Evolutionary conservation across 2,329 filamentous ascomycete genomes (phyloP).

Genomic region (Penicillium crustosum): DNA sequence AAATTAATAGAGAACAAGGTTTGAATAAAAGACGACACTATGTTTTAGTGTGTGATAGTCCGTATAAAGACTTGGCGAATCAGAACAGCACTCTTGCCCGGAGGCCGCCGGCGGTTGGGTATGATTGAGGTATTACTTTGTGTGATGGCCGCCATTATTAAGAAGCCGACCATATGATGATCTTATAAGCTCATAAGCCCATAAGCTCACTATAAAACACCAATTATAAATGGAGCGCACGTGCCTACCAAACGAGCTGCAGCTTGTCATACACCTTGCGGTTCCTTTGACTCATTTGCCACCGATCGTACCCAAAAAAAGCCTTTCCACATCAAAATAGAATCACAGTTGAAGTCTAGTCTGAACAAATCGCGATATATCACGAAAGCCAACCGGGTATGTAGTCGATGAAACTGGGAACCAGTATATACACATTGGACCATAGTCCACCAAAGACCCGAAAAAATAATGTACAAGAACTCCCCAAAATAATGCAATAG

Average conservation of each 20-base stretch:
- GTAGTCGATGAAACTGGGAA: not conserved
- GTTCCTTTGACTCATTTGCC: not conserved
- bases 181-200: too few relatives aligned
- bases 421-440: slow-evolving; percentile 11
- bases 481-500: slow-evolving; percentile 11
- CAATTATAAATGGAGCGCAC: not conserved
- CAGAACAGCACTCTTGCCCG: too few relatives aligned
- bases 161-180: not conserved
- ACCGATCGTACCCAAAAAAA: not conserved
- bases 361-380: not conserved
- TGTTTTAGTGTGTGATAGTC: not conserved
- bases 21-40: not conserved
- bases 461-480: slow-evolving; percentile 10
- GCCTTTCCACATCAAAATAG: not conserved
- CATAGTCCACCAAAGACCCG: not conserved
- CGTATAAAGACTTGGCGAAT: not conserved
- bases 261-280: not conserved
- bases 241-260: not conserved
- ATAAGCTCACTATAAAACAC: not conserved
- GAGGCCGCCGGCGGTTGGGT: not conserved
- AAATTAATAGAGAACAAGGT: not conserved
- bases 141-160: too few relatives aligned
- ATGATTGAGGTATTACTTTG: not conserved
- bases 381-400: not conserved
- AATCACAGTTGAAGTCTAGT: not conserved